These are phyloP conservation scores for Trichosporon sp. DNA, from an alignment of 1,284 basidiomycete species.

Conservation along the genomic window DNA sequence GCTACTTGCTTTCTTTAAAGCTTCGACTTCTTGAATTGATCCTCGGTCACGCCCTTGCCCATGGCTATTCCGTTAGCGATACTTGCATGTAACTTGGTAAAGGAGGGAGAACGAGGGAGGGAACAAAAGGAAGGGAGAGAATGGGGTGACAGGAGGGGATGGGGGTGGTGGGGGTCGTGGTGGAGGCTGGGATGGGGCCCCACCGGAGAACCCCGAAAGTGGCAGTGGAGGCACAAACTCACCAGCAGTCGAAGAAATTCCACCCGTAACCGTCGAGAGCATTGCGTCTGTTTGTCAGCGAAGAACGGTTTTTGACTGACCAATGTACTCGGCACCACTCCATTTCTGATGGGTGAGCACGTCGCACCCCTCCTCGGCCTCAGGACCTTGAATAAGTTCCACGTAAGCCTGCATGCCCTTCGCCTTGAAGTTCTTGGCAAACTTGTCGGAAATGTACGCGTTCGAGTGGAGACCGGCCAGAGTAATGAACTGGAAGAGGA, in stretches of 20 bases:
- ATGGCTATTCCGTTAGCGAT: conserved; percentile 63
- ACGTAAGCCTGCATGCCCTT: conserved; percentile 72
- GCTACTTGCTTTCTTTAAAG: conserved; percentile 26
- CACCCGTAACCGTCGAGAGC: conserved; percentile 92
- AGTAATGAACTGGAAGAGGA: conserved; percentile 94
- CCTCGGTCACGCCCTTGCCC: conserved; percentile 90
- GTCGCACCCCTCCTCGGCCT: conserved; percentile 87
- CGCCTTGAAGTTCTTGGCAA: conserved; percentile 81
- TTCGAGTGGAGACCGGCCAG: conserved; percentile 96
- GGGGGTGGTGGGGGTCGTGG: neutral
- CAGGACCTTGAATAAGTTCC: conserved; percentile 67
- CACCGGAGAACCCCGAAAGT: neutral
- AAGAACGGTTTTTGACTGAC: neutral
- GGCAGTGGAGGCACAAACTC: neutral
- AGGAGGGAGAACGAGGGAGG: neutral
- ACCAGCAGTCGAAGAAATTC: conserved; percentile 72
- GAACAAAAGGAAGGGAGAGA: neutral
- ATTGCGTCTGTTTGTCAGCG: conserved; percentile 89
- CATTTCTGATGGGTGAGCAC: conserved; percentile 75
- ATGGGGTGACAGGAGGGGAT: neutral
- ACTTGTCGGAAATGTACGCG: conserved; percentile 92
- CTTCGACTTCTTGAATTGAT: conserved; percentile 66
- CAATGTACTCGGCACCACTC: conserved; percentile 59
- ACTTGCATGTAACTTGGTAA: neutral
- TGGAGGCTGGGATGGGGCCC: neutral